Percentiles rank a stretch among this genome's conserved stretches.
Evolutionary conservation across 306 rosid genomes (phyloP).

Genomic region (Ziziphus jujuba): DNA sequence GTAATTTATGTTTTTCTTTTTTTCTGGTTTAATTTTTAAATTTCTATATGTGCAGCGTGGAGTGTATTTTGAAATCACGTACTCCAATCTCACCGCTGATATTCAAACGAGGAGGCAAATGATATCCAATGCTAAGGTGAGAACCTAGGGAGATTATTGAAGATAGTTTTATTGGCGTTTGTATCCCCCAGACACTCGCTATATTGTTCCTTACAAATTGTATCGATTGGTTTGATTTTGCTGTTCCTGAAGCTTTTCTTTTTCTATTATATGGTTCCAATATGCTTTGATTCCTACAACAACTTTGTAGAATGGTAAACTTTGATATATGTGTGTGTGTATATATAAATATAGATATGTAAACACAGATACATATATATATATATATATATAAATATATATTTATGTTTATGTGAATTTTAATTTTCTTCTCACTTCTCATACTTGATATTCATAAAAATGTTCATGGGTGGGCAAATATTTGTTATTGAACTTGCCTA

Average conservation of each 20-base stretch:
- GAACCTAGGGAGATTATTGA: not conserved
- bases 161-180: too few species aligned
- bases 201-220: not conserved
- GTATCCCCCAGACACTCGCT: not conserved
- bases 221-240: too few species aligned
- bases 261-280: too few species aligned
- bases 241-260: too few species aligned
- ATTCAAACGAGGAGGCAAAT: constrained; percentile 61
- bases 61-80: constrained; percentile 70
- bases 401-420: too few species aligned
- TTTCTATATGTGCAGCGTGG: constrained; percentile 56
- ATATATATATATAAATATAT: too few species aligned
- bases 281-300: too few species aligned
- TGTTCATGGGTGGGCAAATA: not conserved
- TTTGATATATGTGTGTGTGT: not conserved
- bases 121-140: constrained; percentile 75
- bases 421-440: not conserved
- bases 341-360: too few species aligned
- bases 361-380: too few species aligned
- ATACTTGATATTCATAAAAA: not conserved
- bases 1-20: not conserved
- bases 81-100: constrained; percentile 52
- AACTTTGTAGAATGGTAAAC: not conserved
- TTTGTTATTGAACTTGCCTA: not conserved
- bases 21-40: not conserved